These are phyloP conservation scores for Penicillium tannophilum DNA, from an alignment of 495 filamentous ascomycete species.

Conservation along the genomic window DNA sequence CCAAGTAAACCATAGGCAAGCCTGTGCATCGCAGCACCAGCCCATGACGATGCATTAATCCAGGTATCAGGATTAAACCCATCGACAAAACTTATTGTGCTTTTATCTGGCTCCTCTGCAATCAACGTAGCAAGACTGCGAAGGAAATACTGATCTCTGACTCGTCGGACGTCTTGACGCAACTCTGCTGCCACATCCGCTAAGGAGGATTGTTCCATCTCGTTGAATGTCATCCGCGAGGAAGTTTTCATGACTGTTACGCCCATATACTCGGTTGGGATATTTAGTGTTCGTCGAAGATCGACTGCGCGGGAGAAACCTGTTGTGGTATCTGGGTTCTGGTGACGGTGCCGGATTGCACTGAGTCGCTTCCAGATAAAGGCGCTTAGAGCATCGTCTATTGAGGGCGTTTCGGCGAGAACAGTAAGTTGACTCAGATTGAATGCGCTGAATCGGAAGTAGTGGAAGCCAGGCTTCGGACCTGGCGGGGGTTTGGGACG, in stretches of 20 bases:
- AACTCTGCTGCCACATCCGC: conserved; percentile 27
- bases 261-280: conserved; percentile 44
- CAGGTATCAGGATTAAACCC: conserved; percentile 9
- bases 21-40: conserved; percentile 14
- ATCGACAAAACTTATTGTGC: conserved; percentile 20
- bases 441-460: conserved; percentile 35
- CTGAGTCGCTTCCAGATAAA: conserved; percentile 47
- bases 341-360: conserved; percentile 19
- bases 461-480: not conserved
- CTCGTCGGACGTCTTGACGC: conserved; percentile 28
- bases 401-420: conserved; percentile 2
- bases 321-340: conserved; percentile 18
- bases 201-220: conserved; percentile 23
- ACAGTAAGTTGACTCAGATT: not conserved
- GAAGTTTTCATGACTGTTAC: conserved; percentile 32
- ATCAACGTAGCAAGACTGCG: conserved; percentile 46
- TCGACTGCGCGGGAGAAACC: conserved; percentile 45
- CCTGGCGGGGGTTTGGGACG: conserved; percentile 19
- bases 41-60: conserved; percentile 28
- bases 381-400: conserved; percentile 54
- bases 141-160: conserved; percentile 32
- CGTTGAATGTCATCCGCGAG: conserved; percentile 25
- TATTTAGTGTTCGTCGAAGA: conserved; percentile 29
- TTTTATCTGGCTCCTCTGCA: conserved; percentile 36
- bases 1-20: conserved; percentile 37